phyloP scores from a whole-genome alignment of 2,329 filamentous ascomycete species.

The Periconia sp. region DNA sequence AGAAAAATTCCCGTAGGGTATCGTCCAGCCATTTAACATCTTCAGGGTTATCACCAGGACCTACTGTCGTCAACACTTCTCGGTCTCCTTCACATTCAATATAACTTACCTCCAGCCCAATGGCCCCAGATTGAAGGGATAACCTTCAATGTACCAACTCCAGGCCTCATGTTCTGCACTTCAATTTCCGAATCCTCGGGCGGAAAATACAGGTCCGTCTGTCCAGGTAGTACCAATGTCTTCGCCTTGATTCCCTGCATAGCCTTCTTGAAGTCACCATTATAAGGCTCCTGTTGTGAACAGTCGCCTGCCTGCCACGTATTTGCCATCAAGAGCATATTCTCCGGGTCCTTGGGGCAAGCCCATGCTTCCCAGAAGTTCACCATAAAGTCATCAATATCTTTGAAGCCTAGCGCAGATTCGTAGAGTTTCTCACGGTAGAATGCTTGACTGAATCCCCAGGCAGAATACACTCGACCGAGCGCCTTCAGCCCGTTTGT shows the following conservation, averaged over 20 bases:
- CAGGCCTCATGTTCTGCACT: constrained; percentile 66
- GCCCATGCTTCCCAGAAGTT: constrained; percentile 81
- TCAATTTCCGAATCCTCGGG: constrained; percentile 81
- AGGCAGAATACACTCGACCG: constrained; percentile 77
- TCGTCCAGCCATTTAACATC: constrained; percentile 76
- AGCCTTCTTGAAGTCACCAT: constrained; percentile 66
- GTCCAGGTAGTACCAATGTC: constrained; percentile 71
- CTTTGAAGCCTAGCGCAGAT: constrained; percentile 66
- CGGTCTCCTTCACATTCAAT: neutral
- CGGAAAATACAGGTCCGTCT: constrained; percentile 83
- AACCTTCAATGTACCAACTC: constrained; percentile 60
- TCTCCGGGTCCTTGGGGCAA: constrained; percentile 75
- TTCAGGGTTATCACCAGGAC: constrained; percentile 72
- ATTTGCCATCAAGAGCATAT: constrained; percentile 75
- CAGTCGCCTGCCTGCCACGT: constrained; percentile 80
- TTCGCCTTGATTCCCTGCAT: constrained; percentile 75
- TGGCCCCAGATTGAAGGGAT: constrained; percentile 71
- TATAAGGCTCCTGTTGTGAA: constrained; percentile 71
- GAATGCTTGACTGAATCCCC: constrained; percentile 80
- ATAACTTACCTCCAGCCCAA: constrained; percentile 57
- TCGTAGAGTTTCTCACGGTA: constrained; percentile 76
- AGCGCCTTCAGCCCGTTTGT: constrained; percentile 71
- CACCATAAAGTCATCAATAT: constrained; percentile 75
- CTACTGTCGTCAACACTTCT: constrained; percentile 47
- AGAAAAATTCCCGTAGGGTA: constrained; percentile 62